Evolutionary conservation across 2,329 filamentous ascomycete species (phyloP).

Genomic region (Emmonsiellopsis sp.): DNA sequence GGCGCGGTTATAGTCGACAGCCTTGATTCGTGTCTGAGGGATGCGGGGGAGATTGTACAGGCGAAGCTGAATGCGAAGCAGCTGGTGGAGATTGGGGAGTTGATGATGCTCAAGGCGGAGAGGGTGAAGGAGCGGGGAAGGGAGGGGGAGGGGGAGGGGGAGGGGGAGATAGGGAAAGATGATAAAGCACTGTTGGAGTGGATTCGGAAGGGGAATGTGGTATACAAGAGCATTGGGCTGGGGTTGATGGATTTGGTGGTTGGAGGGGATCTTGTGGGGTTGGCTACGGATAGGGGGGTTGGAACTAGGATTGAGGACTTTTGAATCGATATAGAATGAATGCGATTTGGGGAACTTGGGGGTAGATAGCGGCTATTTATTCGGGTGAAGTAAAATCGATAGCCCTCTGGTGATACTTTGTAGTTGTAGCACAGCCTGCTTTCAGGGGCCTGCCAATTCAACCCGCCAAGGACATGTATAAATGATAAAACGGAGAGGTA

Average conservation of each 20-base stretch:
- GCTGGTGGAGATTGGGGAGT: conserved; percentile 78
- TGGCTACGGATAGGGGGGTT: conserved; percentile 48
- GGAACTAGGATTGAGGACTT: conserved; percentile 42
- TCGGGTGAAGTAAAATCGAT: too few relatives aligned
- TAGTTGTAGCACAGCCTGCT: too few relatives aligned
- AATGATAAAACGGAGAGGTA: too few relatives aligned
- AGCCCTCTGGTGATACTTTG: too few relatives aligned
- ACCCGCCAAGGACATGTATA: too few relatives aligned
- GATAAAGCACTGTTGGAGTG: conserved; percentile 46
- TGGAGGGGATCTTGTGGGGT: conserved; percentile 47
- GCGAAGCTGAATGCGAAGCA: conserved; percentile 64
- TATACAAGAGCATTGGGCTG: conserved; percentile 62
- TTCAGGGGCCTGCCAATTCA: too few relatives aligned
- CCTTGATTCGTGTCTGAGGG: conserved; percentile 66
- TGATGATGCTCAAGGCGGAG: conserved; percentile 53
- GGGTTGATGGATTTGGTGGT: conserved; percentile 62
- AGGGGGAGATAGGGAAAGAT: conserved; percentile 7
- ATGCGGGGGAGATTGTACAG: conserved; percentile 79
- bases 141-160: not conserved
- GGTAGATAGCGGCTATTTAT: not conserved
- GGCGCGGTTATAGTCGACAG: conserved; percentile 58
- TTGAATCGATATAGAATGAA: conserved; percentile 12
- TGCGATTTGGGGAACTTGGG: not conserved
- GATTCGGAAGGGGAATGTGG: conserved; percentile 54
- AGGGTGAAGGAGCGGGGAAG: conserved; percentile 20